Evolutionary conservation across 129 eudicot species (phyloP).

Genomic region (Erigeron canadensis): DNA sequence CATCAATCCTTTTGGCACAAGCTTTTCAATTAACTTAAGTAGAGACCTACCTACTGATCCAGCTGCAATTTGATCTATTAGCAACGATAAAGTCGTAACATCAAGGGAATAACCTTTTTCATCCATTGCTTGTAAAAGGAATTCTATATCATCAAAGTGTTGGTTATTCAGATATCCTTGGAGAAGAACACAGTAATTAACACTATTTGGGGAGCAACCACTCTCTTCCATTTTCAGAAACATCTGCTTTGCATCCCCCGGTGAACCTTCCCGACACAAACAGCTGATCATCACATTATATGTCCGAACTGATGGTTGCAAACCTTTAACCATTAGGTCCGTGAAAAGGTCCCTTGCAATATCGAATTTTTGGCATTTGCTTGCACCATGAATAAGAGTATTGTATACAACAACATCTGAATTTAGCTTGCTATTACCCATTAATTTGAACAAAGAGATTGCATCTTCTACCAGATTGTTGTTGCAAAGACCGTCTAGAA

Average conservation of each 20-base stretch:
- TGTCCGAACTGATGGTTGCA: neutral
- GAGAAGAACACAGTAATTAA: constrained; percentile 13
- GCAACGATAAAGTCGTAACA: too few species aligned
- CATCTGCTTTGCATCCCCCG: neutral
- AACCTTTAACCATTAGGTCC: neutral
- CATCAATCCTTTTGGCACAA: constrained; percentile 12
- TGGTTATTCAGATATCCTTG: neutral
- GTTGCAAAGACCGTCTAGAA: constrained; percentile 17
- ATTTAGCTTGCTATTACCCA: neutral
- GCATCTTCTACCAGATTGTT: constrained; percentile 13
- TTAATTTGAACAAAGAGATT: neutral
- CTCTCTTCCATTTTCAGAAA: constrained; percentile 3
- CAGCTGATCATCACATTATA: constrained; percentile 5
- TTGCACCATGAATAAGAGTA: constrained; percentile 19
- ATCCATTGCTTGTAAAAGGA: too few species aligned
- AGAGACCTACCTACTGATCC: neutral
- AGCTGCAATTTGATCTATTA: too few species aligned
- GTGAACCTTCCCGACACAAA: neutral
- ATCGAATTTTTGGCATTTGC: constrained; percentile 7
- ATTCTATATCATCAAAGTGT: neutral
- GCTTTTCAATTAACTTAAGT: constrained; percentile 8
- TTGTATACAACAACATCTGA: neutral
- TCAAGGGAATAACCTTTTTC: too few species aligned
- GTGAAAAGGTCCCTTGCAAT: constrained; percentile 11
- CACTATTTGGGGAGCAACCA: neutral